phyloP scores from a whole-genome alignment of 2,329 filamentous ascomycete species.

The Paracoccidioides brasiliensis region DNA sequence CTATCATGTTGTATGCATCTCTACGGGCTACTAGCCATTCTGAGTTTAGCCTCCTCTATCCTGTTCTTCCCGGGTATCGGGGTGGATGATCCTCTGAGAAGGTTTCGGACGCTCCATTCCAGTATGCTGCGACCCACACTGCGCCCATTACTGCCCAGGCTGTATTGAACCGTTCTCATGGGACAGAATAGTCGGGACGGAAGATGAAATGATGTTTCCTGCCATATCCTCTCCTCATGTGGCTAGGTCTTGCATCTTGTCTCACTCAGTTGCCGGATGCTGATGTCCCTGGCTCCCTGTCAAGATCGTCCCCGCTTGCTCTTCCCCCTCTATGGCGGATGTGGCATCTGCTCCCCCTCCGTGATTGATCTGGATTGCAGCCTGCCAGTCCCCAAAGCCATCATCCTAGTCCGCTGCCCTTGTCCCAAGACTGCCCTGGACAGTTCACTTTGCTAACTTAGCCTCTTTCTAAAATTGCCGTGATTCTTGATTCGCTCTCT shows the following conservation, averaged over 20 bases:
- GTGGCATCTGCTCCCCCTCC: neutral
- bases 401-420: neutral
- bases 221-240: neutral
- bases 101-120: too few species aligned
- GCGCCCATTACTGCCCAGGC: neutral
- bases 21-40: neutral
- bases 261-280: neutral
- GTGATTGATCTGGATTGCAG: too few species aligned
- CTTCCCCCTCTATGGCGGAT: neutral
- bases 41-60: neutral
- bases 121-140: too few species aligned
- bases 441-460: neutral
- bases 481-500: neutral
- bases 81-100: too few species aligned
- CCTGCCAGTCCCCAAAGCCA: neutral
- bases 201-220: neutral
- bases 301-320: neutral
- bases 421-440: neutral
- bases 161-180: neutral
- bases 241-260: neutral
- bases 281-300: neutral
- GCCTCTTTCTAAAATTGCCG: neutral
- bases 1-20: neutral
- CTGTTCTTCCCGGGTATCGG: too few species aligned
- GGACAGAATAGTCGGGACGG: neutral